Conservation (phyloP, 2,329 filamentous ascomycete species). For the Tetracladium maxilliforme region DNA sequence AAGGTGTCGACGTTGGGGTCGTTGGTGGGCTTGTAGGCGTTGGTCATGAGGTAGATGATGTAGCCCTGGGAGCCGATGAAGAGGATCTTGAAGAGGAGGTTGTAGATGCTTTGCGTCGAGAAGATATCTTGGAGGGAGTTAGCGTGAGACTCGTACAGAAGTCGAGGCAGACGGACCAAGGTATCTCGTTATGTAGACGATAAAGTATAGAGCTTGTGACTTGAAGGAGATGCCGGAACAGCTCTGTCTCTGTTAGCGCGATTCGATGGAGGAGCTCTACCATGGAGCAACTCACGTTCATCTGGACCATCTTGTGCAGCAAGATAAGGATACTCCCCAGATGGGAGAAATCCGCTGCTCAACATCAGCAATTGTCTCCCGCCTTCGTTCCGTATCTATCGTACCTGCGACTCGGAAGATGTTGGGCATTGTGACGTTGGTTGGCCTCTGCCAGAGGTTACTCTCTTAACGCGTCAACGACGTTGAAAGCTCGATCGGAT, state of each 20-base stretch:
- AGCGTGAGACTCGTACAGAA: neutral
- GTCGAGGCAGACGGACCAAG: slow-evolving; percentile 43
- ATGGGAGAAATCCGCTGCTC: slow-evolving; percentile 83
- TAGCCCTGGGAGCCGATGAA: slow-evolving; percentile 86
- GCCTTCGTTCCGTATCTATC: no score
- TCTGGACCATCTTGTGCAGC: slow-evolving; percentile 88
- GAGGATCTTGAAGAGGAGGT: slow-evolving; percentile 87
- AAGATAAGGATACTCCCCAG: slow-evolving; percentile 87
- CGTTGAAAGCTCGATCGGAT: no score
- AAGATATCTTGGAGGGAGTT: slow-evolving; percentile 53
- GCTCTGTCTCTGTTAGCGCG: slow-evolving; percentile 44
- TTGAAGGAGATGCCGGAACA: slow-evolving; percentile 98
- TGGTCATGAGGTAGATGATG: slow-evolving; percentile 96
- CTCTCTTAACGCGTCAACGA: no score
- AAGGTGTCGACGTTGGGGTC: slow-evolving; percentile 96
- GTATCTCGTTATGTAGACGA: slow-evolving; percentile 90
- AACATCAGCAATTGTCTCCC: slow-evolving; percentile 1
- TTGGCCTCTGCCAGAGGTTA: no score
- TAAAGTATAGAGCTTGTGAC: slow-evolving; percentile 85
- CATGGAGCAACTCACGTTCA: slow-evolving; percentile 49
- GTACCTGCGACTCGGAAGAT: no score
- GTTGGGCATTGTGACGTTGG: no score
- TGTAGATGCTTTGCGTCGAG: slow-evolving; percentile 73
- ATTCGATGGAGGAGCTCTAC: slow-evolving; percentile 1
- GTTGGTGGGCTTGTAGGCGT: slow-evolving; percentile 92